Evolutionary conservation across 805 yeast species (phyloP), one percentile per base, ranked within the genome.

Genomic region (Sugiyamaella boreocaroliniensis): DNA sequence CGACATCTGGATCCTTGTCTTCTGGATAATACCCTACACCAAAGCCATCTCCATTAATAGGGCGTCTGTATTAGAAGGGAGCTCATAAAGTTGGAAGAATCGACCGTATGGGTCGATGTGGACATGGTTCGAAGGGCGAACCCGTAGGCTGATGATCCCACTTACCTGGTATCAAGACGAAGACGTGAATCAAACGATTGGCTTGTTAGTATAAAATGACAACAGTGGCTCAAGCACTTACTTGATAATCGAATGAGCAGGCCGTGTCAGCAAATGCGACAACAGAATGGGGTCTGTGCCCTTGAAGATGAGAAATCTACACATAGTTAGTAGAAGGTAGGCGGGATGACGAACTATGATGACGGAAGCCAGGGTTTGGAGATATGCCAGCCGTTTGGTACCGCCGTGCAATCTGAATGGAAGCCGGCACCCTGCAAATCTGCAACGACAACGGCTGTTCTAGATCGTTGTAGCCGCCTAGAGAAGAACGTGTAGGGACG

Each of bases 21-120:
- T 45, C 48, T 11, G 75, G 71, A 65, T 93, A 93, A 70, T 93
- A 93, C 0, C 98, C 98, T 19, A 93, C 92, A 1, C 99, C 99
- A 68, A 93, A 93, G 0, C 99, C 99, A 68, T 93, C 99, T 43
- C 99, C 99, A 67, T 93, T 93, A 60, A 93, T 88, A 1, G 99
- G 98, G 49, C 96, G 80, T 58, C 95, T 73, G 14, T 19, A 26
- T 26, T 14, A 12, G 19, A n/a, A 20, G 40, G 44, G 20, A 18
- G n/a, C n/a, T n/a, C 6, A 22, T 22, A 22, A 22, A 22, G 26
- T 22, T 22, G 26, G 26, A 22, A 22, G 15, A 22, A 40, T 29
- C 14, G 47, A 47, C 32, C 37, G 18, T 20, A 18, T 22, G 26
- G 26, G 26, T 22, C 26, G 26, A 22, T 6, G 26, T 22, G 26